Base-by-base conservation (phyloP, 768 basidiomycete genomes). In the Leucocoprinus sp. region DNA sequence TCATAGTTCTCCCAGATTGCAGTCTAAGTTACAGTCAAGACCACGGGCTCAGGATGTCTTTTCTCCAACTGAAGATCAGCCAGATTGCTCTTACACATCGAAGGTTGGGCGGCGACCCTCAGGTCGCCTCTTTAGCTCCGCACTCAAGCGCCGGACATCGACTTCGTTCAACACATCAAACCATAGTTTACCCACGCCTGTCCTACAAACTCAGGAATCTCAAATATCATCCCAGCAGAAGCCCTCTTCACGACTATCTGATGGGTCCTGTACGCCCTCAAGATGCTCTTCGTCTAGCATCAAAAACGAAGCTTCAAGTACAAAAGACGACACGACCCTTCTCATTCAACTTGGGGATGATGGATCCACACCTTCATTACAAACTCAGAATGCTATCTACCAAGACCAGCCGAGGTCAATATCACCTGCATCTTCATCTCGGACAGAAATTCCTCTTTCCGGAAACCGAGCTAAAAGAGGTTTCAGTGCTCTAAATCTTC, bases 401-500 rank as follows among this genome's bases (percentile, higher is more conserved):
- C 23, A 35, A 19, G 21, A 26, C 5, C 36, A 14, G 18, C 27
- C 24, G 15, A 40, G 43, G 34, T 15, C 50, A 42, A 14, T 48
- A 47, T 31, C 52, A 53, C 36, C 52, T 52, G 43, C 47, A 43
- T 9, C 47, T 53, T 36, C 41, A 54, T 23, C 60, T 59, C 45
- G 58, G 65, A 26, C 47, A 58, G 18, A 68, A 65, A 21, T 66
- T 33, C 62, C 61, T n/a, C 62, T 65, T 15, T 56, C 58, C 17
- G 50, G 53, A 31, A 59, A 57, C 37, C 48, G 54, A 49, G 53
- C 61, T n/a, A 57, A 45, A 38, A 60, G 53, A 22, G 60, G 64
- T 8, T 68, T 70, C 48, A 70, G 69, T 23, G 60, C 59, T 49
- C 58, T 66, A 44, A 67, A 58, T 37, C 52, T 72, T 28, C 62